Evolutionary conservation across 2,329 filamentous ascomycete genomes (phyloP), one percentile per base, ranked within the genome.

Genomic region (Clarireedia monteithiana): DNA sequence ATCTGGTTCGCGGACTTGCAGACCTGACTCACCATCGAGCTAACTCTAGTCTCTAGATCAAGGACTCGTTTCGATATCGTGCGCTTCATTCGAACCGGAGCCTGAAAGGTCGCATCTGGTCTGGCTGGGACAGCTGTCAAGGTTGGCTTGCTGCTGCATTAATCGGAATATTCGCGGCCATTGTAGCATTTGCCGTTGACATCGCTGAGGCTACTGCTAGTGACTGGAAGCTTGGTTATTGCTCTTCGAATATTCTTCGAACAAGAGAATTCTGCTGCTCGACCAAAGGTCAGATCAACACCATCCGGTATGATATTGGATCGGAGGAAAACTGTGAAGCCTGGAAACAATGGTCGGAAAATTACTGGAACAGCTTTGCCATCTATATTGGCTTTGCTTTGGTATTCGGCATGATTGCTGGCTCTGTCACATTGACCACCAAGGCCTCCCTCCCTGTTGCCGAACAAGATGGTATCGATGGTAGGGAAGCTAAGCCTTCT

Each of bases 161-260:
- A 4, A 81, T 82, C 36, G 79, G 80, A 9, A 67, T 74, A 2
- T 61, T 82, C 17, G 83, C 80, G 2, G 80, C 80, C 1, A 73
- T 72, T 36, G 74, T 83, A 2, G 80, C 79, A 5, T 82, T 79
- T 59, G 57, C 77, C 0, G 79, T 83, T 20, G 80, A 83, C 59
- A 65, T 82, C 5, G 74, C 74, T 1, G 77, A 76, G 55, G 78
- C 76, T 7, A 81, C 77, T 2, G 71, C 80, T 6, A 77, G 75
- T 40, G 80, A 81, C 60, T 81, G 75, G 74, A 83, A 83, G 65
- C 66, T 74, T 10, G 80, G 80, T n/a, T 80, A 79, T 59, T 83
- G 80, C 67, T 68, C 59, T 6, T 63, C 59, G 4, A 77, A 76
- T 58, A 63, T 70, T 0, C 71, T 81, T 20, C 66, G 72, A 38